These are phyloP conservation scores for Fagopyrum tataricum DNA, from an alignment of 148 eudicot genomes.

Conservation along the genomic window DNA sequence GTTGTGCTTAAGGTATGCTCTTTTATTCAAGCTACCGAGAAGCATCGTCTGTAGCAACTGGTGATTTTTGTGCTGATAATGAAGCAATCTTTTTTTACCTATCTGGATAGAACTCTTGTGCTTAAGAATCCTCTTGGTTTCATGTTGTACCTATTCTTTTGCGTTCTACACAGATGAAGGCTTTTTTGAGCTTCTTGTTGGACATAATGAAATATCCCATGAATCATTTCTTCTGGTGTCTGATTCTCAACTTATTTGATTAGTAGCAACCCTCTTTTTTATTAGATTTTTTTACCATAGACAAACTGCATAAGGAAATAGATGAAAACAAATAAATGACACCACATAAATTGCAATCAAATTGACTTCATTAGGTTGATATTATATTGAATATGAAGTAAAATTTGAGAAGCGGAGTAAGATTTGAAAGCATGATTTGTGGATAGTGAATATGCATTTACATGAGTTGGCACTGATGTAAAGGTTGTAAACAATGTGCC, in stretches of 20 bases:
- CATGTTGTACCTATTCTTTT: neutral
- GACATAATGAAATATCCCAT: neutral
- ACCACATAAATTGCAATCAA: too few species aligned
- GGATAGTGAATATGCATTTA: slow-evolving; percentile 11
- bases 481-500: slow-evolving; percentile 93
- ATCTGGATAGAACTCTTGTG: neutral
- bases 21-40: neutral
- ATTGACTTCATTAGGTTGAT: neutral
- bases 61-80: neutral
- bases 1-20: neutral
- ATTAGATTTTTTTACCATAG: neutral
- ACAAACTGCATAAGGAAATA: too few species aligned
- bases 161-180: neutral
- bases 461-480: slow-evolving; percentile 69
- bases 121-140: neutral
- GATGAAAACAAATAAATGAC: too few species aligned
- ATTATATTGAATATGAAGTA: too few species aligned
- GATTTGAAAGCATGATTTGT: neutral
- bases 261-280: neutral
- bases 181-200: neutral
- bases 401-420: neutral
- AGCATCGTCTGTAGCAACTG: neutral
- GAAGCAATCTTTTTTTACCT: neutral
- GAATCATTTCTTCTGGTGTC: neutral
- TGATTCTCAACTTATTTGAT: neutral